Conservation (phyloP, 805 yeast genomes). For the Candida ipomoeae region DNA sequence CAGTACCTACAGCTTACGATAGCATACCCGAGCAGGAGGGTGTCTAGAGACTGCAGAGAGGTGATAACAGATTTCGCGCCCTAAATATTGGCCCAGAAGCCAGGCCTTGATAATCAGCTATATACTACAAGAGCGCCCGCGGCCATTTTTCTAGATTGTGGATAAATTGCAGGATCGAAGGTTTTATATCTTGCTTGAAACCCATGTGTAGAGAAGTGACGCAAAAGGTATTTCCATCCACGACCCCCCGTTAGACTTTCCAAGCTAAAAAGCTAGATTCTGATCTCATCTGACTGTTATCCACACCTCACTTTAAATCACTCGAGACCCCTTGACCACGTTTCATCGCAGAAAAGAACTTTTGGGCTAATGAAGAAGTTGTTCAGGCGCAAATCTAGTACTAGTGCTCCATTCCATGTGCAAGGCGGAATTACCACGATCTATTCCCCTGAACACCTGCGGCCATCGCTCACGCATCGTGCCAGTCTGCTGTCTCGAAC, state of each 20-base stretch:
- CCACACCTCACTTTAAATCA: neutral
- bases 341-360: neutral
- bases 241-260: neutral
- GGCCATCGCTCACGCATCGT: neutral
- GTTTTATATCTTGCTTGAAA: too few relatives aligned
- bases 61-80: neutral
- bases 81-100: neutral
- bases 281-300: neutral
- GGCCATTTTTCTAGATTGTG: neutral
- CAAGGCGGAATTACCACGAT: constrained; percentile 1
- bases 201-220: neutral
- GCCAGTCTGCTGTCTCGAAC: neutral
- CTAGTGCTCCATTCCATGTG: neutral
- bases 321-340: neutral
- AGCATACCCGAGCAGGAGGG: neutral
- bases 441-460: neutral
- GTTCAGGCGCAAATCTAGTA: constrained; percentile 9
- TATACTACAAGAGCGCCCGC: neutral
- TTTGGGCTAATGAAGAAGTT: constrained; percentile 1
- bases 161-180: neutral
- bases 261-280: neutral
- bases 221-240: neutral
- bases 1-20: neutral
- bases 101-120: neutral
- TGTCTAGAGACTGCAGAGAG: neutral